Evolutionary conservation across 164 flowering plant genomes (phyloP).

Genomic region (Stephania cephalantha): DNA sequence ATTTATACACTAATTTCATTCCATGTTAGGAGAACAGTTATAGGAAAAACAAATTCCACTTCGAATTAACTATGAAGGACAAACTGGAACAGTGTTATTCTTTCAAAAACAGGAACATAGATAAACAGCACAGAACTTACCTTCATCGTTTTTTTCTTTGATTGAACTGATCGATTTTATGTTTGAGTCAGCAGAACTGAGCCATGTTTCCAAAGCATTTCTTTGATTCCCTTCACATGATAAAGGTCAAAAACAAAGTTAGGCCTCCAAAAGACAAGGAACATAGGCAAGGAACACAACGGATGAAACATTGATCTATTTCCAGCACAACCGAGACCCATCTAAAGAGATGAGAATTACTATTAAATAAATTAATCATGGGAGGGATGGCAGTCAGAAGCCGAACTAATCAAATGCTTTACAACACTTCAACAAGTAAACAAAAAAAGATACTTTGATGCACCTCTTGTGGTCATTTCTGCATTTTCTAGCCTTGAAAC

Average conservation of each 20-base stretch:
- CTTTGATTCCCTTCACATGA: constrained; percentile 42
- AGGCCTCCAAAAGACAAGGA: neutral
- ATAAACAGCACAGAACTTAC: constrained; percentile 19
- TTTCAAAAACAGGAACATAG: too few species aligned
- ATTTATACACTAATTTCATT: neutral
- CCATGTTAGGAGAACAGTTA: neutral
- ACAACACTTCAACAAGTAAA: neutral
- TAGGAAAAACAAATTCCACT: neutral
- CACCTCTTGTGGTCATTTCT: constrained; percentile 53
- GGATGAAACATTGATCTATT: neutral
- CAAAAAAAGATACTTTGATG: neutral
- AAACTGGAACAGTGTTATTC: too few species aligned
- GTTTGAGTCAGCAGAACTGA: constrained; percentile 39
- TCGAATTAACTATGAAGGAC: neutral
- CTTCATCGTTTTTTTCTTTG: constrained; percentile 22
- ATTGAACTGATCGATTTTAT: constrained; percentile 11
- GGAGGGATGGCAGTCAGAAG: neutral
- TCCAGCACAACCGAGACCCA: neutral
- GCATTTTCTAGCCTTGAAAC: constrained; percentile 78
- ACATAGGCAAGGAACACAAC: neutral
- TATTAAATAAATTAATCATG: too few species aligned
- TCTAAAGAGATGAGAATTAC: neutral
- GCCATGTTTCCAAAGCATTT: constrained; percentile 59
- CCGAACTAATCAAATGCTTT: neutral
- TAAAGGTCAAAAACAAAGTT: constrained; percentile 7